These are phyloP conservation scores for Calocybe cyanea DNA, from an alignment of 768 basidiomycete genomes.

Conservation along the genomic window DNA sequence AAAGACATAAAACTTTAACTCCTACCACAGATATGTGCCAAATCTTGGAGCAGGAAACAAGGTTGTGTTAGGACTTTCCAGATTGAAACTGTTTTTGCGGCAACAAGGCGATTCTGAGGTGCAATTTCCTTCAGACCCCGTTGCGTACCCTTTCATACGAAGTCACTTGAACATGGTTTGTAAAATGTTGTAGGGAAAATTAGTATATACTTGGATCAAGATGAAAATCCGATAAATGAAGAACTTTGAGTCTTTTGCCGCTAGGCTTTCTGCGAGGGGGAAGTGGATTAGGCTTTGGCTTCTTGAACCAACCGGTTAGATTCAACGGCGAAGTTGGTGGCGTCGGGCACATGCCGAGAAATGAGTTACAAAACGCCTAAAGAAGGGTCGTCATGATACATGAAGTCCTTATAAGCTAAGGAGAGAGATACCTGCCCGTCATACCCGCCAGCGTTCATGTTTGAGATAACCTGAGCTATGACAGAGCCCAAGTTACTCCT, in stretches of 20 bases:
- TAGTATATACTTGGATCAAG: slow-evolving; percentile 60
- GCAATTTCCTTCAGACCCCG: slow-evolving; percentile 70
- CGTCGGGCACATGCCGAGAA: slow-evolving; percentile 50
- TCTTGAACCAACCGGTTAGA: slow-evolving; percentile 66
- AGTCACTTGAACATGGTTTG: not conserved
- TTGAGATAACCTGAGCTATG: slow-evolving; percentile 68
- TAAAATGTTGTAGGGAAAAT: not conserved
- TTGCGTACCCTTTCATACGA: slow-evolving; percentile 51
- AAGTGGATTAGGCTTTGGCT: slow-evolving; percentile 69
- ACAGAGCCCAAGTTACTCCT: slow-evolving; percentile 49
- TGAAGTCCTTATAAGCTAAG: too few species aligned
- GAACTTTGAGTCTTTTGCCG: slow-evolving; percentile 63
- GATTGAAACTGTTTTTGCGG: slow-evolving; percentile 49
- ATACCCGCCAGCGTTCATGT: slow-evolving; percentile 66
- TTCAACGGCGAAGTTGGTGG: slow-evolving; percentile 60
- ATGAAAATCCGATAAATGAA: slow-evolving; percentile 78
- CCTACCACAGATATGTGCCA: slow-evolving; percentile 58
- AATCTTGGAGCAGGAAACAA: slow-evolving; percentile 63
- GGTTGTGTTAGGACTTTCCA: slow-evolving; percentile 43
- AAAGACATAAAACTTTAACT: not conserved
- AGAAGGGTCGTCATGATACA: too few species aligned
- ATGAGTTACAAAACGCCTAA: slow-evolving; percentile 58
- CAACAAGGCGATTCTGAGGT: slow-evolving; percentile 60
- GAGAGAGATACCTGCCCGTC: slow-evolving; percentile 83
- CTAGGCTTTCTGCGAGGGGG: slow-evolving; percentile 56